Evolutionary conservation across 805 yeast genomes (phyloP).

Genomic region (Sugiyamaella floridensis): DNA sequence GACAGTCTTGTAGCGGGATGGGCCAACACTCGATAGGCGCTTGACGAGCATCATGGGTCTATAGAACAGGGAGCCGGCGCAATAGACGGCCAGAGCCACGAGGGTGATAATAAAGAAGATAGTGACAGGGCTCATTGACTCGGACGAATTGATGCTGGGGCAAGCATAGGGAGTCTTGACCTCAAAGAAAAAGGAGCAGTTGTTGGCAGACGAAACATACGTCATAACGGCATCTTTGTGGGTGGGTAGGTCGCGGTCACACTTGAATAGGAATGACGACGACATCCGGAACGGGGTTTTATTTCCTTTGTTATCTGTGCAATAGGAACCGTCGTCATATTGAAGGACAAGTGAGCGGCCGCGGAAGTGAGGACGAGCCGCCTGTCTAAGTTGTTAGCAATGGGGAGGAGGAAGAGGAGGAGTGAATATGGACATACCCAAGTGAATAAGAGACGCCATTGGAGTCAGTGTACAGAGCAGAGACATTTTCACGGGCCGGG

Average conservation of each 20-base stretch:
- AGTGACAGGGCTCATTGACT: slow-evolving; percentile 44
- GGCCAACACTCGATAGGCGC: not conserved
- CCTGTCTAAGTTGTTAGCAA: not conserved
- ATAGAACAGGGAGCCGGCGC: slow-evolving; percentile 15
- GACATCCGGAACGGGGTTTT: slow-evolving; percentile 44
- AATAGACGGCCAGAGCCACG: slow-evolving; percentile 36
- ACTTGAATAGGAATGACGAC: slow-evolving; percentile 61
- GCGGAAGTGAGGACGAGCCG: slow-evolving; percentile 51
- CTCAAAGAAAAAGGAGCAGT: slow-evolving; percentile 79
- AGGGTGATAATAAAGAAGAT: slow-evolving; percentile 53
- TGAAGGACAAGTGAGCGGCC: slow-evolving; percentile 66
- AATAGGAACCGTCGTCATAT: slow-evolving; percentile 55
- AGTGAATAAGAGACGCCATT: slow-evolving; percentile 43
- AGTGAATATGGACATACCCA: slow-evolving; percentile 35
- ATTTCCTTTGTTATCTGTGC: slow-evolving; percentile 36
- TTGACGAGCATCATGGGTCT: slow-evolving; percentile 9
- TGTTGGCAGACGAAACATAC: slow-evolving; percentile 63
- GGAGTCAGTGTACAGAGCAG: slow-evolving; percentile 50
- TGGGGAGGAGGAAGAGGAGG: not conserved
- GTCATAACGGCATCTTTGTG: slow-evolving; percentile 56
- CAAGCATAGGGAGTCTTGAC: slow-evolving; percentile 82
- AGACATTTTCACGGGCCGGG: slow-evolving; percentile 35
- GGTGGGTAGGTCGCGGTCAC: slow-evolving; percentile 60
- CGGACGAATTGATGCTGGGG: slow-evolving; percentile 64
- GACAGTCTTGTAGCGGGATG: not conserved